phyloP scores from a whole-genome alignment of 1,284 basidiomycete species.

The Cryptococcus jaspeensis region DNA sequence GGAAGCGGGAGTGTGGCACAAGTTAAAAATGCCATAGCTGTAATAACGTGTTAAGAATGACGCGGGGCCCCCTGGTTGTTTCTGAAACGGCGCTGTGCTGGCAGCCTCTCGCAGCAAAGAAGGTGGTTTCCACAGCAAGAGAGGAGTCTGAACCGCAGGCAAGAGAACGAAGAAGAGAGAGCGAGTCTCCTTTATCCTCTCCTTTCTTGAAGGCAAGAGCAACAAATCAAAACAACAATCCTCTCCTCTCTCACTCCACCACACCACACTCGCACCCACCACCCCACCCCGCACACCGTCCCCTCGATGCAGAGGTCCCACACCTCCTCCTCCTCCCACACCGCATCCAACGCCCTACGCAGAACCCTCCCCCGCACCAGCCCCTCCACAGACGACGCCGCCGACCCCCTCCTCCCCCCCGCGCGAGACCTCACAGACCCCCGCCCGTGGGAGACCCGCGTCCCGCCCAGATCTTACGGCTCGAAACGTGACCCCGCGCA shows the following conservation, averaged over 20 bases:
- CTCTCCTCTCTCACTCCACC: background rate
- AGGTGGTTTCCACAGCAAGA: background rate
- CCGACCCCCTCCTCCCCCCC: no score
- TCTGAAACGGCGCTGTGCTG: background rate
- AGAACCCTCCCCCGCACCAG: conserved; percentile 11
- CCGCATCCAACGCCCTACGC: conserved; percentile 17
- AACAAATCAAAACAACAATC: no score
- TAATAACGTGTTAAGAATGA: no score
- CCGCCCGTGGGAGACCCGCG: conserved; percentile 44
- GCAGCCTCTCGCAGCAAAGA: background rate
- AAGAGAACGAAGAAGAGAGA: no score
- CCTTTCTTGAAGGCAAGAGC: no score
- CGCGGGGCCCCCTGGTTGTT: no score
- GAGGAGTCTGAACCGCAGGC: no score
- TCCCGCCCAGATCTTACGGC: conserved; percentile 38
- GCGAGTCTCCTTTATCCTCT: no score
- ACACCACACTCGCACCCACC: background rate
- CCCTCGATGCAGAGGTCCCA: conserved; percentile 23
- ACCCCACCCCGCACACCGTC: background rate
- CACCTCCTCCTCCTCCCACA: conserved; percentile 4
- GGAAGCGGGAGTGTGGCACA: no score
- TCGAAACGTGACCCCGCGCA: conserved; percentile 13
- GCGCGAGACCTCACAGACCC: conserved; percentile 40
- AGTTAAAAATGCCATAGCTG: no score
- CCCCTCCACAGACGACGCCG: background rate